phyloP scores from a whole-genome alignment of 2,329 filamentous ascomycete genomes.

The Xylaria digitata region DNA sequence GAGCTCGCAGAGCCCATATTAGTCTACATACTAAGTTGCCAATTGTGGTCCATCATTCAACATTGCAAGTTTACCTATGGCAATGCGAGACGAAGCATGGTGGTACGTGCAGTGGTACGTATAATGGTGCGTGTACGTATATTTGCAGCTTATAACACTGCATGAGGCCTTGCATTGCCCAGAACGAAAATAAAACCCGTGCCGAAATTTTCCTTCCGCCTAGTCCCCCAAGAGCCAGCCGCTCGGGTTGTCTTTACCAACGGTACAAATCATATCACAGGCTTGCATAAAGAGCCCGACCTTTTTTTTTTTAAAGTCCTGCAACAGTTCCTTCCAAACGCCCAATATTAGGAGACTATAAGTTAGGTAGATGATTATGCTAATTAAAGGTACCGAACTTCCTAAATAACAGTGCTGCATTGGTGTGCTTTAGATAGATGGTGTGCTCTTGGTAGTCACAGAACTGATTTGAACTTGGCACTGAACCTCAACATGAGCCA shows the following conservation, averaged over 20 bases:
- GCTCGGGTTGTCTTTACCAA: constrained; percentile 21
- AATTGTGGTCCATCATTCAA: no score
- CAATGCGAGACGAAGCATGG: constrained; percentile 6
- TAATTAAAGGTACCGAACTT: background rate
- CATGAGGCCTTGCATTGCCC: background rate
- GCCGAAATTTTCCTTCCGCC: constrained; percentile 3
- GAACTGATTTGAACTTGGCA: background rate
- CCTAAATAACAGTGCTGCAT: background rate
- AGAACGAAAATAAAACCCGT: constrained; percentile 27
- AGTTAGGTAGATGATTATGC: background rate
- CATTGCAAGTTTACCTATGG: background rate
- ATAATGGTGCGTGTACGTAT: background rate
- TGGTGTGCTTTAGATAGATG: background rate
- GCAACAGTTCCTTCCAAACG: background rate
- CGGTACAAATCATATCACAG: constrained; percentile 5
- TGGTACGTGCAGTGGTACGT: background rate
- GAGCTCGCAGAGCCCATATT: constrained; percentile 11
- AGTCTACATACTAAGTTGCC: no score
- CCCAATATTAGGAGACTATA: background rate
- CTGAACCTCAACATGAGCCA: constrained; percentile 6
- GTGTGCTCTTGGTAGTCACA: background rate
- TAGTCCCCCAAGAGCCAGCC: constrained; percentile 9
- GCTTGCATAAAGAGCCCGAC: constrained; percentile 26
- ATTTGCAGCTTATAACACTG: background rate
- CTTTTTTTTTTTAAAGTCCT: constrained; percentile 3